These are phyloP conservation scores for Paramecium bursaria DNA, from an alignment of 73 alveolate genomes.

Conservation along the genomic window DNA sequence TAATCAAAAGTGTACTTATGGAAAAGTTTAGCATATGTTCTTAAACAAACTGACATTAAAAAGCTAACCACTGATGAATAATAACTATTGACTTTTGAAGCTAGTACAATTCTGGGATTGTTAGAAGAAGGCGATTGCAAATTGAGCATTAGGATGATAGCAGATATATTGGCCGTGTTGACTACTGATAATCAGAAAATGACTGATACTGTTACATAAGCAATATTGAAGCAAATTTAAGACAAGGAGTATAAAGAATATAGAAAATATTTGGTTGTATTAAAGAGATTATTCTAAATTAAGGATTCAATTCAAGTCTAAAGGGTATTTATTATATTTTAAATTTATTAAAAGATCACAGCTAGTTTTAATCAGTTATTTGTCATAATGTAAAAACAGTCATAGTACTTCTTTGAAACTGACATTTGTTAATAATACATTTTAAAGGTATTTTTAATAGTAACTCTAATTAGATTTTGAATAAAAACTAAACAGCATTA, in stretches of 20 bases:
- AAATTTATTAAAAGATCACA: not conserved
- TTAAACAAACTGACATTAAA: not conserved
- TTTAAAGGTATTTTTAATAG: not conserved
- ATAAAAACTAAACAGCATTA: slow-evolving; percentile 13
- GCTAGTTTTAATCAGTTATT: slow-evolving; percentile 14
- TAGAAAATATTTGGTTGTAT: slow-evolving; percentile 34
- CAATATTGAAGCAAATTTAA: slow-evolving; percentile 8
- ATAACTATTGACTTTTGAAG: slow-evolving; percentile 17
- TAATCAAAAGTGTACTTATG: slow-evolving; percentile 21
- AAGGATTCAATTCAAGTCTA: not conserved
- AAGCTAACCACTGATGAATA: slow-evolving; percentile 13
- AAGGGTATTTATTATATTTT: not conserved
- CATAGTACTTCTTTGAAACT: slow-evolving; percentile 36
- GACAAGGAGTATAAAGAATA: slow-evolving; percentile 55
- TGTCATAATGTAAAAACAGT: slow-evolving; percentile 20
- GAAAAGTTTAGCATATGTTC: slow-evolving; percentile 14
- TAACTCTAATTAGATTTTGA: not conserved
- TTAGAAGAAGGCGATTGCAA: slow-evolving; percentile 52
- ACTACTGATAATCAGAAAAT: slow-evolving; percentile 8
- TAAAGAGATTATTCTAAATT: not conserved
- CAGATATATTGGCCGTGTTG: slow-evolving; percentile 2
- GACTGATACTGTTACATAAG: not conserved
- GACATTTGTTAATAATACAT: slow-evolving; percentile 56
- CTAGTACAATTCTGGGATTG: not conserved
- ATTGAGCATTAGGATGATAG: slow-evolving; percentile 41